Conservation (phyloP, 257 asterid species). For the Prunella vulgaris region DNA sequence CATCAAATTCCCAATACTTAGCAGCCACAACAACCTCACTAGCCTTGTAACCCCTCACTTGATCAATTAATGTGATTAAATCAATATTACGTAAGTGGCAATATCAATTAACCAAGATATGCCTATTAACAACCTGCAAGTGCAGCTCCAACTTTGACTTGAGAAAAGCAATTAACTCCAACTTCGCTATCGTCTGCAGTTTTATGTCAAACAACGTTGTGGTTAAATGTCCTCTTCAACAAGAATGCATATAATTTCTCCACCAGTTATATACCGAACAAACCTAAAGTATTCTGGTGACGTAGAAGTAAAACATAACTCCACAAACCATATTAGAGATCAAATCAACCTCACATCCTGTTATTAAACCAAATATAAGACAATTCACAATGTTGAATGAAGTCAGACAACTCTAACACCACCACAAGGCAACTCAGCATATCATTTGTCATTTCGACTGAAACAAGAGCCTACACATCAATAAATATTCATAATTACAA, state of each 20-base stretch:
- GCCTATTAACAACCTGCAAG: slow-evolving; percentile 54
- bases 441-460: slow-evolving; percentile 43
- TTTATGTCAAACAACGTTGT: slow-evolving; percentile 12
- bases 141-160: slow-evolving; percentile 73
- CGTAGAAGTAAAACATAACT: slow-evolving; percentile 40
- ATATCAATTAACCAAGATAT: slow-evolving; percentile 14
- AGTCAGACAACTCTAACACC: slow-evolving; percentile 54
- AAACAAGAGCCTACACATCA: slow-evolving; percentile 67
- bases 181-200: slow-evolving; percentile 50
- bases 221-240: neutral
- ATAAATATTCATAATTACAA: slow-evolving; percentile 22
- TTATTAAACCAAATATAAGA: slow-evolving; percentile 65
- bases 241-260: slow-evolving; percentile 3
- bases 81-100: slow-evolving; percentile 20
- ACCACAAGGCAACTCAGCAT: slow-evolving; percentile 37
- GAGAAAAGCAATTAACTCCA: slow-evolving; percentile 59
- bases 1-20: slow-evolving; percentile 6
- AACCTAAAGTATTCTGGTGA: slow-evolving; percentile 11
- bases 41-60: slow-evolving; percentile 80
- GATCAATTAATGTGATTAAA: slow-evolving; percentile 16
- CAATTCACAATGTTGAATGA: slow-evolving; percentile 54
- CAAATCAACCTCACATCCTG: slow-evolving; percentile 53
- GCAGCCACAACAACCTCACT: slow-evolving; percentile 60
- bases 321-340: slow-evolving; percentile 35
- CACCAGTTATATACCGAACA: slow-evolving; percentile 9